Conservation (phyloP, 345 rosid genomes). For the Anastatica hierochuntica region DNA sequence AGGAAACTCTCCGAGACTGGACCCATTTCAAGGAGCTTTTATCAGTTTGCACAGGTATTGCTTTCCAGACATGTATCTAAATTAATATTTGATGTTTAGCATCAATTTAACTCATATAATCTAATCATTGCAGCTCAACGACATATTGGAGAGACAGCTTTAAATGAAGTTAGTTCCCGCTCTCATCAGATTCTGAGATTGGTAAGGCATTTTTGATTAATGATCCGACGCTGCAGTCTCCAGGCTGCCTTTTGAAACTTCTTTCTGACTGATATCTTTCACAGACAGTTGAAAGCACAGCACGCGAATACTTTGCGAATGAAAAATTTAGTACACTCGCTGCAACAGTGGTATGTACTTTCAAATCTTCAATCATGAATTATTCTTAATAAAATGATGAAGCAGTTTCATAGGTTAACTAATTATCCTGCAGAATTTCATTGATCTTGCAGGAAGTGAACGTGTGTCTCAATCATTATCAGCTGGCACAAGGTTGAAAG, state of each 20-base stretch:
- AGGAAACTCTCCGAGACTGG: slow-evolving; percentile 74
- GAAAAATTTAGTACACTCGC: slow-evolving; percentile 78
- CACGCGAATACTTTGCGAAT: slow-evolving; percentile 88
- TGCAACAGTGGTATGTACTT: slow-evolving; percentile 75
- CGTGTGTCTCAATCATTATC: slow-evolving; percentile 90
- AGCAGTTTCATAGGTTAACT: too few relatives aligned
- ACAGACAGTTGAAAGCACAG: slow-evolving; percentile 93
- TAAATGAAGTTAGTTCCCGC: slow-evolving; percentile 90
- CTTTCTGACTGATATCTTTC: neutral
- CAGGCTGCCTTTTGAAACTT: neutral
- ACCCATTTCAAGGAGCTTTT: slow-evolving; percentile 78
- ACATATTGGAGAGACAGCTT: slow-evolving; percentile 73
- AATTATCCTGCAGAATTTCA: slow-evolving; percentile 55
- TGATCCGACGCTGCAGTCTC: too few relatives aligned
- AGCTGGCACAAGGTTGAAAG: slow-evolving; percentile 83
- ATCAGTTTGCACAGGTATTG: slow-evolving; percentile 75
- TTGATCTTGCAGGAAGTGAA: slow-evolving; percentile 96
- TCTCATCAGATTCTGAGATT: slow-evolving; percentile 95
- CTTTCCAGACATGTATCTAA: slow-evolving; percentile 20
- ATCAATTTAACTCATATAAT: slow-evolving; percentile 12
- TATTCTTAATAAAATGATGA: too few relatives aligned
- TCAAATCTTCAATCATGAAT: too few relatives aligned
- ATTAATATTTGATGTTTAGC: slow-evolving; percentile 11
- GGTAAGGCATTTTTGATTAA: slow-evolving; percentile 28
- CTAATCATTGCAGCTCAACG: slow-evolving; percentile 65